Percentiles rank a stretch among this genome's conserved stretches.
Conservation (phyloP, 169 alveolate genomes). For the Plasmodium coatneyi region DNA sequence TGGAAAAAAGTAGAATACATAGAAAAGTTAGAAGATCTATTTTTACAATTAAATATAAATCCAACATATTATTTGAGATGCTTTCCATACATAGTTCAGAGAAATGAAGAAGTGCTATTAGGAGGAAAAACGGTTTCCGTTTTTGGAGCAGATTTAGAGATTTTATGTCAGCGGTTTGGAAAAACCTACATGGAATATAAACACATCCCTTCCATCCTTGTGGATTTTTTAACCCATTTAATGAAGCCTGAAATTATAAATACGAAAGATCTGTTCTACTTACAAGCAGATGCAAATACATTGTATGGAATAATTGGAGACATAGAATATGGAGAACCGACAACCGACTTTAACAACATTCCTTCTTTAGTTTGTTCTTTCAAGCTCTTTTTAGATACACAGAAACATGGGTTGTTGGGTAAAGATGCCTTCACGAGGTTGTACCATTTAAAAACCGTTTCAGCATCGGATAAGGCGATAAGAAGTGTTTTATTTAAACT, state of each 20-base stretch:
- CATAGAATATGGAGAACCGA: conserved; percentile 79
- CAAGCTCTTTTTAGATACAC: conserved; percentile 80
- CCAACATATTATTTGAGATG: conserved; percentile 74
- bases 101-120: conserved; percentile 81
- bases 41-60: conserved; percentile 76
- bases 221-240: conserved; percentile 76
- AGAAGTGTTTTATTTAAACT: conserved; percentile 26
- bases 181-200: conserved; percentile 78
- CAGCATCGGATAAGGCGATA: conserved; percentile 54
- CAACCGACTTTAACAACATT: conserved; percentile 66
- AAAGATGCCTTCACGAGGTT: conserved; percentile 51
- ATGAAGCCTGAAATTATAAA: conserved; percentile 71
- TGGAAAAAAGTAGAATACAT: conserved; percentile 81
- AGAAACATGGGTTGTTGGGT: conserved; percentile 81
- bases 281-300: conserved; percentile 77
- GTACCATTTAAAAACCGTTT: conserved; percentile 52
- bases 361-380: conserved; percentile 81
- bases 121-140: conserved; percentile 80
- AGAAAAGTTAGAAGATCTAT: conserved; percentile 79
- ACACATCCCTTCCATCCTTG: conserved; percentile 79
- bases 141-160: conserved; percentile 82
- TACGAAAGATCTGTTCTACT: conserved; percentile 78
- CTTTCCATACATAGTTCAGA: conserved; percentile 85
- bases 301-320: conserved; percentile 78
- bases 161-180: conserved; percentile 80